Percentiles rank a stretch among this genome's conserved stretches.
Evolutionary conservation across 768 basidiomycete species (phyloP).

Genomic region (Boletus fagicola): DNA sequence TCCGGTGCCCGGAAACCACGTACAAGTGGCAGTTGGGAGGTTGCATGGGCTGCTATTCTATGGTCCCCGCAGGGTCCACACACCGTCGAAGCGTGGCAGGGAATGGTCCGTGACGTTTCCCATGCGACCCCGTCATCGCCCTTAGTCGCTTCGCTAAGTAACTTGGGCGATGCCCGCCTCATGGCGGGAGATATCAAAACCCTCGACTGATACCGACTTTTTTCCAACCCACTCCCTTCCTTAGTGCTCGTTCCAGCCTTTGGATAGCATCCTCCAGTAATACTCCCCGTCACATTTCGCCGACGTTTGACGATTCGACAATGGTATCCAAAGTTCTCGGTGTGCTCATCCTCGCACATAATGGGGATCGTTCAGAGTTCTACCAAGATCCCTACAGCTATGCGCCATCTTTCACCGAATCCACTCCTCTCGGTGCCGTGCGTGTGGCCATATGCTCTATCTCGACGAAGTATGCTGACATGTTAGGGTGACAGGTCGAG

Average conservation of each 20-base stretch:
- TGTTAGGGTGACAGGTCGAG: slow-evolving; percentile 48
- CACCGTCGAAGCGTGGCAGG: slow-evolving; percentile 29
- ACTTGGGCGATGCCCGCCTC: slow-evolving; percentile 32
- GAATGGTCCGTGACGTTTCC: slow-evolving; percentile 26
- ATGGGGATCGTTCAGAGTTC: slow-evolving; percentile 69
- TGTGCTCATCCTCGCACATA: slow-evolving; percentile 73
- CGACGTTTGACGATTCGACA: slow-evolving; percentile 16
- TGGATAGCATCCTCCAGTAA: background rate
- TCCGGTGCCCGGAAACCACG: slow-evolving; percentile 27
- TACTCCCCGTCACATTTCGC: background rate
- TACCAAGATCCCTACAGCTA: slow-evolving; percentile 73
- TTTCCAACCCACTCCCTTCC: slow-evolving; percentile 12
- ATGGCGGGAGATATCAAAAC: slow-evolving; percentile 32
- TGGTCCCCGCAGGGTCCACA: slow-evolving; percentile 16
- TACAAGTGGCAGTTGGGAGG: slow-evolving; percentile 23
- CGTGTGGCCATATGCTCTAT: slow-evolving; percentile 16
- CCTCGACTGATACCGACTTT: slow-evolving; percentile 11
- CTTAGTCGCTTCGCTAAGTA: slow-evolving; percentile 26
- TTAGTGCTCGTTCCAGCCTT: slow-evolving; percentile 1
- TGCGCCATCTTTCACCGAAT: slow-evolving; percentile 58
- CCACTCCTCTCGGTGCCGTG: slow-evolving; percentile 77
- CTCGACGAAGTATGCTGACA: slow-evolving; percentile 5
- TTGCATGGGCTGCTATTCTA: slow-evolving; percentile 15
- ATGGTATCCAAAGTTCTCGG: slow-evolving; percentile 52
- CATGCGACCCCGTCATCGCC: slow-evolving; percentile 28